Base-by-base conservation (phyloP, 805 yeast genomes). In the Kodamaea neixiangensis region DNA sequence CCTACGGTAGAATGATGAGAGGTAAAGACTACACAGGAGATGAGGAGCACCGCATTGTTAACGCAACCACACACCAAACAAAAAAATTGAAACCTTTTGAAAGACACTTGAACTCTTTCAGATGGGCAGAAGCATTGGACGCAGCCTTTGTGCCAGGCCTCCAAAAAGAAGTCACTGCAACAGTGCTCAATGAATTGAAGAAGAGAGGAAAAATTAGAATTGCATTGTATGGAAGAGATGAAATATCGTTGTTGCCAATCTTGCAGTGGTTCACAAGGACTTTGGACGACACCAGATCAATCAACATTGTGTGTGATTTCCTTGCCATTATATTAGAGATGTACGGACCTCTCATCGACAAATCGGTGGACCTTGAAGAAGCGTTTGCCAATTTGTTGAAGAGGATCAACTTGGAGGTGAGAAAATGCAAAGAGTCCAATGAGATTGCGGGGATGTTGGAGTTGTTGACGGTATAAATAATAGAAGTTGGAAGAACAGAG, bases 391-490 rank as follows among this genome's bases (percentile, higher is more conserved):
- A 80, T 50, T 72, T 94, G 55, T 76, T 78, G 58, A 79, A 79
- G 63, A 82, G 81, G 60, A 76, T 93, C 21, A 80, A 78, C 50
- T 64, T 71, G 31, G 97, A 93, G 69, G 81, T 91, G 19, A 79
- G 78, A 50, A 85, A 87, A 62, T 88, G 97, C 41, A 82, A 82
- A 64, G 97, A 92, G 64, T 96, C 97, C 5, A 87, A 86, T 66
- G 86, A 83, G 65, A 83, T 94, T 41, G 90, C 87, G 61, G 99
- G 99, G 49, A 94, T 94, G 97, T 74, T 94, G 60, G 96, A 90
- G 68, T 69, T 94, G 58, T 76, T 93, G 60, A 85, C 91, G 46
- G 79, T 71, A 54, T 79, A 48, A 11, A 19, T 45, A 17, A 44
- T 31, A 31, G 44, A 46, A 22, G 31, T 25, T 17, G n/a, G 21